Percentiles rank a stretch among this genome's conserved stretches.
Evolutionary conservation across 345 rosid species (phyloP).

Genomic region (Xanthoceras sorbifolium): DNA sequence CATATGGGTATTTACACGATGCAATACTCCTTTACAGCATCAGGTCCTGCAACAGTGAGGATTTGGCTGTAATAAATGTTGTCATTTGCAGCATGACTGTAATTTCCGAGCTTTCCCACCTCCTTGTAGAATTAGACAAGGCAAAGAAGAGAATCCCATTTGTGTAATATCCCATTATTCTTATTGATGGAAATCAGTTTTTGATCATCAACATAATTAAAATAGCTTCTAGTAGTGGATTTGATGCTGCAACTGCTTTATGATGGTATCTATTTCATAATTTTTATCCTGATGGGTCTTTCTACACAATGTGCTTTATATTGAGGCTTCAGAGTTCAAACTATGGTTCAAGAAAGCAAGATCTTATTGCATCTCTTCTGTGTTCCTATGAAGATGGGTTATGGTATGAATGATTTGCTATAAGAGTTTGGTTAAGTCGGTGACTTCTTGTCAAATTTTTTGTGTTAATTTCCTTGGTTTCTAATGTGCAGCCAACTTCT

Average conservation of each 20-base stretch:
- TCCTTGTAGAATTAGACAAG: not conserved
- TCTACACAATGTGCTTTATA: constrained; percentile 15
- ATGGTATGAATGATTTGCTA: constrained; percentile 42
- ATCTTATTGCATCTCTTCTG: constrained; percentile 58
- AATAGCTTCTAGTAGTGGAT: not conserved
- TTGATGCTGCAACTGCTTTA: constrained; percentile 13
- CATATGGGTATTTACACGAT: not conserved
- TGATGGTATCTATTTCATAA: constrained; percentile 16
- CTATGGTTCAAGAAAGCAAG: constrained; percentile 63
- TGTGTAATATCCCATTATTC: not conserved
- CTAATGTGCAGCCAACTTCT: constrained; percentile 49
- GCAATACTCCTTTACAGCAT: not conserved
- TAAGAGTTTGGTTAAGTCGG: not conserved
- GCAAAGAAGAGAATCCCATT: not conserved
- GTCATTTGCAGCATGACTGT: not conserved
- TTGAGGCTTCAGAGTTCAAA: constrained; percentile 47
- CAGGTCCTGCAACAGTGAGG: not conserved
- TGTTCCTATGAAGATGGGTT: constrained; percentile 53
- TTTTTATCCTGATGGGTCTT: constrained; percentile 20
- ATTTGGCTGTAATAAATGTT: not conserved
- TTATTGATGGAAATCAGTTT: not conserved
- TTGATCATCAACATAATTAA: not conserved
- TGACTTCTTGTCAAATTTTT: constrained; percentile 13
- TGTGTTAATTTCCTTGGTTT: constrained; percentile 18
- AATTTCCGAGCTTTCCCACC: not conserved